Evolutionary conservation across 495 filamentous ascomycete species (phyloP).

Genomic region (Penicillium bialowiezense): DNA sequence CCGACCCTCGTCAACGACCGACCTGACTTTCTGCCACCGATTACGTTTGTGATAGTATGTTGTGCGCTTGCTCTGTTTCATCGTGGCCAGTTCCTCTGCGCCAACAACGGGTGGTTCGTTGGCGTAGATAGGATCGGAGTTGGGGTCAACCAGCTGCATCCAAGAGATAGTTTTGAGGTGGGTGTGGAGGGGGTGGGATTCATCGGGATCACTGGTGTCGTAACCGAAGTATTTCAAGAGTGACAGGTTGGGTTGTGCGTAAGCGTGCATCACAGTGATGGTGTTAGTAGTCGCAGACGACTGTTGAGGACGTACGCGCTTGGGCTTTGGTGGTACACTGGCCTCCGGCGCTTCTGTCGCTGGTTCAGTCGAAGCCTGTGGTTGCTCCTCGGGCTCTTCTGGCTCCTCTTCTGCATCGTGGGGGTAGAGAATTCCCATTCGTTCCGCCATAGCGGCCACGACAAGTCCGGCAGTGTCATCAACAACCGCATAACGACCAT

Average conservation of each 20-base stretch:
- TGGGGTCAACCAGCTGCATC: conserved; percentile 81
- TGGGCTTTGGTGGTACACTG: conserved; percentile 14
- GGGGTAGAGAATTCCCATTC: conserved; percentile 79
- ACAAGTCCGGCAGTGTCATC: conserved; percentile 89
- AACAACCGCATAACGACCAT: conserved; percentile 80
- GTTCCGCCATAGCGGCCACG: conserved; percentile 84
- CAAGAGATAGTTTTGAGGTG: conserved; percentile 83
- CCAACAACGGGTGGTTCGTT: conserved; percentile 53
- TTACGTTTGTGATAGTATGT: conserved; percentile 82
- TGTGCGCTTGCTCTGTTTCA: conserved; percentile 75
- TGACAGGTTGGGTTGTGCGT: conserved; percentile 83
- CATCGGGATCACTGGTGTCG: conserved; percentile 63
- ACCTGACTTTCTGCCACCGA: conserved; percentile 66
- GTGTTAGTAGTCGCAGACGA: conserved; percentile 69
- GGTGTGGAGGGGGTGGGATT: conserved; percentile 72
- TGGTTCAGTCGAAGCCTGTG: conserved; percentile 8
- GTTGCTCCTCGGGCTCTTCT: conserved; percentile 23
- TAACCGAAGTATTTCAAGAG: conserved; percentile 85
- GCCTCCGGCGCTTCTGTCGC: conserved; percentile 10
- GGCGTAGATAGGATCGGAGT: conserved; percentile 65
- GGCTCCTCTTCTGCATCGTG: conserved; percentile 35
- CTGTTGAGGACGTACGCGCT: conserved; percentile 24
- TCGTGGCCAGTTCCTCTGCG: conserved; percentile 52
- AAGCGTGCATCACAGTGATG: conserved; percentile 82
- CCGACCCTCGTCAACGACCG: conserved; percentile 68